Evolutionary conservation across 1,139 yeast genomes (phyloP).

Genomic region (Candida sojae): DNA sequence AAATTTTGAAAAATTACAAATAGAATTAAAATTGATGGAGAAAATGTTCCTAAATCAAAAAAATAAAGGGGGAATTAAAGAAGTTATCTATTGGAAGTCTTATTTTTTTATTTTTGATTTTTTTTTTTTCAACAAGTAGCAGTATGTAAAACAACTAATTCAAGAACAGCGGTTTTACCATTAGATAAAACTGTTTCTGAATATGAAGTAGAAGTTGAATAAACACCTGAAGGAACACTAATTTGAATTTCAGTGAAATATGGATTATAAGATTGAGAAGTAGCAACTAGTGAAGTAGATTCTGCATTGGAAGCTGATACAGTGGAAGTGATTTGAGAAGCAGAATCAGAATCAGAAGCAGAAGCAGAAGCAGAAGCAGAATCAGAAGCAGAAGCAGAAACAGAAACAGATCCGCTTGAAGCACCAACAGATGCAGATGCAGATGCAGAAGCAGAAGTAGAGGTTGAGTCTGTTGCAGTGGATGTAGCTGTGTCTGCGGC

Average conservation of each 20-base stretch:
- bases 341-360: no score
- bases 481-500: no score
- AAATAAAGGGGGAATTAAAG: neutral
- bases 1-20: neutral
- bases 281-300: neutral
- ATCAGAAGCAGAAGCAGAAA: slow-evolving; percentile 1
- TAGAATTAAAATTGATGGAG: neutral
- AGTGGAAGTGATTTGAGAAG: slow-evolving; percentile 3
- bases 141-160: slow-evolving; percentile 35
- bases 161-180: slow-evolving; percentile 33
- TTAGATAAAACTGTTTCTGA: slow-evolving; percentile 24
- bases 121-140: slow-evolving; percentile 17
- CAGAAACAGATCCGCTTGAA: slow-evolving; percentile 2
- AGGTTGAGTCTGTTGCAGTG: no score
- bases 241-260: slow-evolving; percentile 12
- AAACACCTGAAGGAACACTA: slow-evolving; percentile 24
- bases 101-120: no score
- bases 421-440: neutral
- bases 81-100: no score
- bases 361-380: slow-evolving; percentile 8
- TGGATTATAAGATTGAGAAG: slow-evolving; percentile 1
- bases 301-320: slow-evolving; percentile 8
- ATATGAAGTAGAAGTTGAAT: slow-evolving; percentile 25
- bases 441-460: no score
- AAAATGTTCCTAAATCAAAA: neutral